A percentile compares a stretch with the other conserved stretches of the same genome.
Conservation (phyloP, 768 basidiomycete genomes). For the Panaeolus papilionaceus region DNA sequence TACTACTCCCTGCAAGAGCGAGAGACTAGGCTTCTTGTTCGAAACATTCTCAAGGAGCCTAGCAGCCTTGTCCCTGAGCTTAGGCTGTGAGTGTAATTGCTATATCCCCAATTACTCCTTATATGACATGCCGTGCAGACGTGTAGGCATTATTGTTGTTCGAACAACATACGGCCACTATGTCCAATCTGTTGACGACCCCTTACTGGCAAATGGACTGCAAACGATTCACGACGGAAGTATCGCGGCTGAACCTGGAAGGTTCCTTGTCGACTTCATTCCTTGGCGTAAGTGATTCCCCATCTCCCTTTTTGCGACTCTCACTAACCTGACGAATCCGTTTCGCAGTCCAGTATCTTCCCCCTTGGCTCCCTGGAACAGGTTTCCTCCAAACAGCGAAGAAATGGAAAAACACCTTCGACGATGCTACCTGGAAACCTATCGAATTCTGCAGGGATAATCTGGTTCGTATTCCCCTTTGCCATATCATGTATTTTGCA, state of each 20-base stretch:
- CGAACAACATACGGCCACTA: slow-evolving; percentile 44
- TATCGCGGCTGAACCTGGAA: slow-evolving; percentile 41
- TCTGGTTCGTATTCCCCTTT: slow-evolving; percentile 36
- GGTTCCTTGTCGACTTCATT: slow-evolving; percentile 50
- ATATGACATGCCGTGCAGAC: neutral
- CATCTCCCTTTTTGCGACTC: neutral
- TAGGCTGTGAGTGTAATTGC: neutral
- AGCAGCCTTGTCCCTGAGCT: neutral
- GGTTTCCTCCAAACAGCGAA: slow-evolving; percentile 51
- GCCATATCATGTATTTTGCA: neutral
- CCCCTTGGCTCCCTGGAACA: slow-evolving; percentile 59
- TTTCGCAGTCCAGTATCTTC: slow-evolving; percentile 44
- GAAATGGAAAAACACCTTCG: slow-evolving; percentile 46
- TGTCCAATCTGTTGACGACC: slow-evolving; percentile 39
- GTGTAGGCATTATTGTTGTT: slow-evolving; percentile 41
- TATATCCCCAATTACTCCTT: neutral
- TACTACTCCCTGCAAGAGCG: slow-evolving; percentile 31
- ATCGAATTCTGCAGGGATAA: slow-evolving; percentile 43
- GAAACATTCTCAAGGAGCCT: slow-evolving; percentile 22
- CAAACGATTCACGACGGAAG: slow-evolving; percentile 40
- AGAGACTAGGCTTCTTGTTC: slow-evolving; percentile 33
- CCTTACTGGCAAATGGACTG: slow-evolving; percentile 41
- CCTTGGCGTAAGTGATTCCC: slow-evolving; percentile 39
- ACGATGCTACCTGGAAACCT: slow-evolving; percentile 49
- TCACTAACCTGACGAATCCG: too few relatives aligned